A percentile compares a stretch with the other conserved stretches of the same genome.
phyloP scores from a whole-genome alignment of 306 rosid species.

The Adenanthera pavonina region DNA sequence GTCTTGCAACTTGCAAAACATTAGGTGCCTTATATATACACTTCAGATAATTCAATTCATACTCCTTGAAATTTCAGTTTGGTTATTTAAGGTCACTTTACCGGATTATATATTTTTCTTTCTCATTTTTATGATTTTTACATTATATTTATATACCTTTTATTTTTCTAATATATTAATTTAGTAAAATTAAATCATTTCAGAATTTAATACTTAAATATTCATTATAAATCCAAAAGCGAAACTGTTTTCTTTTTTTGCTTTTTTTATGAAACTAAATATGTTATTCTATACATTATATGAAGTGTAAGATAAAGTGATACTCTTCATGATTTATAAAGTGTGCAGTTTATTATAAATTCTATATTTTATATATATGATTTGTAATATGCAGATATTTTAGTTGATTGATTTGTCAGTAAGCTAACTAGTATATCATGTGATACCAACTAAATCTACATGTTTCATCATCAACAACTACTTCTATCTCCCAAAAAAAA shows the following conservation, averaged over 20 bases:
- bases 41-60: not conserved
- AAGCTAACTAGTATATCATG: not conserved
- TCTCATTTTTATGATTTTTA: not conserved
- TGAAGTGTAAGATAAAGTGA: too few species aligned
- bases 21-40: not conserved
- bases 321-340: too few species aligned
- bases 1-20: constrained; percentile 9
- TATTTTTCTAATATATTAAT: too few species aligned
- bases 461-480: not conserved
- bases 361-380: not conserved
- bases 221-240: not conserved
- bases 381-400: not conserved
- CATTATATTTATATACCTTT: too few species aligned
- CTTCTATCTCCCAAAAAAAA: not conserved
- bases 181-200: not conserved
- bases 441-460: not conserved
- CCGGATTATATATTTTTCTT: too few species aligned
- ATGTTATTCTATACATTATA: too few species aligned
- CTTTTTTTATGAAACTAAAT: not conserved
- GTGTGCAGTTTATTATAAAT: too few species aligned
- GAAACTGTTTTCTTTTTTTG: not conserved
- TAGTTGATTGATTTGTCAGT: not conserved
- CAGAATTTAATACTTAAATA: too few species aligned
- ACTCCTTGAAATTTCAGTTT: not conserved
- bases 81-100: not conserved